Base-by-base conservation (phyloP, 176 grass and related monocot species). In the Bothriochloa decipiens region DNA sequence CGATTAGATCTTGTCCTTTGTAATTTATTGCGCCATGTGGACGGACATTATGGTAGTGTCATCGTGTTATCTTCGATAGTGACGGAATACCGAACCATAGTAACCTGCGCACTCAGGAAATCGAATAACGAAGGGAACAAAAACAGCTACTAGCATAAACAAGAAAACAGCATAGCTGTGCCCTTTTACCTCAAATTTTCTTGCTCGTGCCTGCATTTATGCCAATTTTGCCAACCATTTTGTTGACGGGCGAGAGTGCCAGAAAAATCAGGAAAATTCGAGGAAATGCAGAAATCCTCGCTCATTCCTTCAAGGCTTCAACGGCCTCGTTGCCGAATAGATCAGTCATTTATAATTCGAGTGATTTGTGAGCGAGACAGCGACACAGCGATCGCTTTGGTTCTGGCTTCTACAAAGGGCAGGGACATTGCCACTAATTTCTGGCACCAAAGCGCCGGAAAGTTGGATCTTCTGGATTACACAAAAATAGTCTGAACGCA, bases 21-120 rank as follows among this genome's bases (percentile, higher is more conserved):
- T 35, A 36, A 64, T 67, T 84, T 80, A 58, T 65, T 25, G 22
- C 22, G 39, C 41, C 77, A 49, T 68, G 41, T 52, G 63, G 53
- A 32, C 69, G 52, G 17, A 42, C 72, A 65, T 81, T 82, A 55
- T 50, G 23, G 4, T 65, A 81, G 27, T 40, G 63, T 14, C 68
- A 60, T 42, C 53, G 47, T 49, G 64, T 47, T 65, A 58, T 65
- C 42, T 72, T 14, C 35, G 4, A 82, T 17, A 57, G 83, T 82
- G 88, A 82, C 65, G 82, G 23, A 65, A 70, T 78, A 77, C 78
- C 45, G 0, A 55, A 36, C 26, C 17, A 18, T 14, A 63, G 20
- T 17, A 25, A 82, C 39, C 18, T 70, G 27, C n/a, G 40, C 72
- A 52, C 65, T 50, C 65, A 26, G 33, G 29, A 73, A 70, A 2